These are phyloP conservation scores for Medicago truncatula DNA, from an alignment of 306 rosid species.

Conservation along the genomic window DNA sequence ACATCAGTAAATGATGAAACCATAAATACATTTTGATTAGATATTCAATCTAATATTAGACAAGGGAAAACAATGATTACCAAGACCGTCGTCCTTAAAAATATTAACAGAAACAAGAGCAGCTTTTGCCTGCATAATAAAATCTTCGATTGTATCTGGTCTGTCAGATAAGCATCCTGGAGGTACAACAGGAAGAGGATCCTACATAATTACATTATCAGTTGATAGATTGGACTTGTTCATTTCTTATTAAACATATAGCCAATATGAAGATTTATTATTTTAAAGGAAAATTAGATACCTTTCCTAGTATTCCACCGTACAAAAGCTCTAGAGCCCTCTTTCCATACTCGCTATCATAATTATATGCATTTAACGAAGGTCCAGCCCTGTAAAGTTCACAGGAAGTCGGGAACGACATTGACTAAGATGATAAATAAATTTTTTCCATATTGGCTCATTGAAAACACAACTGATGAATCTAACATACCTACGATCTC, in stretches of 20 bases:
- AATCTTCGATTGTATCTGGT: conserved; percentile 68
- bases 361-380: conserved; percentile 84
- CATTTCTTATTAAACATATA: conserved; percentile 21
- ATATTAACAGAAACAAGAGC: conserved; percentile 90
- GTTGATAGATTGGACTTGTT: conserved; percentile 27
- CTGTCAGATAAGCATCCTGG: conserved; percentile 55
- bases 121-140: conserved; percentile 72
- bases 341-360: conserved; percentile 90
- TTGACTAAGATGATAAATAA: conserved; percentile 34
- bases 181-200: conserved; percentile 60
- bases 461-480: conserved; percentile 35
- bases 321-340: conserved; percentile 82
- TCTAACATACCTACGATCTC: conserved; percentile 33
- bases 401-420: conserved; percentile 31
- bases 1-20: conserved; percentile 11
- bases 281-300: conserved; percentile 43
- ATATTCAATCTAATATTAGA: conserved; percentile 2
- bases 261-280: conserved; percentile 28
- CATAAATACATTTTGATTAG: not conserved
- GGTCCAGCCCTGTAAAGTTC: conserved; percentile 83
- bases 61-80: conserved; percentile 47
- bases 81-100: conserved; percentile 63
- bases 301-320: conserved; percentile 87
- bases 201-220: conserved; percentile 61
- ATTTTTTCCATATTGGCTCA: conserved; percentile 25